A percentile compares a stretch with the other conserved stretches of the same genome.
Evolutionary conservation across 2,329 filamentous ascomycete genomes (phyloP).

Genomic region (Westerdykella sp.): DNA sequence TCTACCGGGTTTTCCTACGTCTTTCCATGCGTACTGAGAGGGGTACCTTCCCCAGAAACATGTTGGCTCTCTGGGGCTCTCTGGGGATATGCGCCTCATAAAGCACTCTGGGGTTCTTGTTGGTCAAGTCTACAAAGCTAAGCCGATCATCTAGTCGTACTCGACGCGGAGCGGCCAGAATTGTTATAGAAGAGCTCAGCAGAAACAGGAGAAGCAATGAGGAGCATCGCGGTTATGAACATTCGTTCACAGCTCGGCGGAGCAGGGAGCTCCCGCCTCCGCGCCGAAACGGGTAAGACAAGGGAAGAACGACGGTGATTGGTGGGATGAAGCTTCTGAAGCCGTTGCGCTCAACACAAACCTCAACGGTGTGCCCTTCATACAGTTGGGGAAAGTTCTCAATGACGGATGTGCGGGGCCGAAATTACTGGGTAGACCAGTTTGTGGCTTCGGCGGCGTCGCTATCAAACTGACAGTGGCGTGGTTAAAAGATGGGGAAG

Average conservation of each 20-base stretch:
- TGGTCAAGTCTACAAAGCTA: neutral
- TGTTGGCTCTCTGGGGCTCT: too few species aligned
- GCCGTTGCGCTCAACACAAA: neutral
- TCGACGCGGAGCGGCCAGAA: too few species aligned
- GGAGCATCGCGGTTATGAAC: constrained; percentile 3
- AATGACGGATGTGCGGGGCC: too few species aligned
- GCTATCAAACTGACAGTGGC: too few species aligned
- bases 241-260: constrained; percentile 17
- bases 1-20: neutral
- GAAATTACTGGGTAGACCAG: too few species aligned
- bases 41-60: neutral
- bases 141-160: too few species aligned
- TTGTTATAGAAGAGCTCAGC: too few species aligned
- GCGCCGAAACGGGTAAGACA: constrained; percentile 16
- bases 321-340: constrained; percentile 23
- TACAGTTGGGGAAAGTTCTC: too few species aligned
- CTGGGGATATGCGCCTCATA: neutral
- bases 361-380: too few species aligned
- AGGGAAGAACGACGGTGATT: constrained; percentile 9
- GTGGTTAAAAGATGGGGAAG: too few species aligned
- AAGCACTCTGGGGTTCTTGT: neutral
- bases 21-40: constrained; percentile 11
- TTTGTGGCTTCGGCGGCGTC: too few species aligned
- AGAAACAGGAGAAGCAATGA: too few species aligned
- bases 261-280: constrained; percentile 12